Conservation (phyloP, 305 asterid species). For the Petunia hybrid region DNA sequence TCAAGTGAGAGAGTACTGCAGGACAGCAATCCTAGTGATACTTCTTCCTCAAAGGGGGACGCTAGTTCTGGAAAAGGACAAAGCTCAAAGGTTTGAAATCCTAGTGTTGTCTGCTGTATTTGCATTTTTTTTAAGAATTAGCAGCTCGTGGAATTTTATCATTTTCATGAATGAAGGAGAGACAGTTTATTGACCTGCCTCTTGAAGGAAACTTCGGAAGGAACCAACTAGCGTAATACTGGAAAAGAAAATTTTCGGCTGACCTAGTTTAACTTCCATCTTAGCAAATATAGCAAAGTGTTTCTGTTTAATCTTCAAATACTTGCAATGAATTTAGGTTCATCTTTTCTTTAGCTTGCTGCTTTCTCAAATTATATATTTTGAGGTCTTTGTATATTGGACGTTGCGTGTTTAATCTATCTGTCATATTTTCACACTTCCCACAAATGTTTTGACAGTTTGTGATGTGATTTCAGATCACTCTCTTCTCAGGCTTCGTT, state of each 20-base stretch:
- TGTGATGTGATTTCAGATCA: conserved; percentile 62
- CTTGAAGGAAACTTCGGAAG: too few species aligned
- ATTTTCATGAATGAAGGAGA: too few species aligned
- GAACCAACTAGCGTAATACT: too few species aligned
- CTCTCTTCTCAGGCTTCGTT: conserved; percentile 88
- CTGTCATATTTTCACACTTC: background rate
- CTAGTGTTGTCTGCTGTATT: background rate
- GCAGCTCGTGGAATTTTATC: too few species aligned
- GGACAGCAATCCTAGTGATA: conserved; percentile 45
- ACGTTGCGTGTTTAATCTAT: conserved; percentile 10
- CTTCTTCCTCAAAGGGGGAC: conserved; percentile 49
- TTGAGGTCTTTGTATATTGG: background rate
- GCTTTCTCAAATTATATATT: too few species aligned
- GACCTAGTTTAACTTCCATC: too few species aligned
- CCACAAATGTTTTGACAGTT: conserved; percentile 32
- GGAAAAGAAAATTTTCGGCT: too few species aligned
- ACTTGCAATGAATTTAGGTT: too few species aligned
- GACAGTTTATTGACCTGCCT: too few species aligned
- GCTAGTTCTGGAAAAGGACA: conserved; percentile 58
- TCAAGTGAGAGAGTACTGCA: conserved; percentile 57
- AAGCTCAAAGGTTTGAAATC: conserved; percentile 71
- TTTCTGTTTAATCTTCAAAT: too few species aligned
- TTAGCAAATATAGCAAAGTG: too few species aligned
- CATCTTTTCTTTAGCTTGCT: too few species aligned
- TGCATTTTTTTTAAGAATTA: background rate